A percentile compares a stretch with the other conserved stretches of the same genome.
Evolutionary conservation across 129 eudicot species (phyloP).

Genomic region (Helianthus tuberosus): DNA sequence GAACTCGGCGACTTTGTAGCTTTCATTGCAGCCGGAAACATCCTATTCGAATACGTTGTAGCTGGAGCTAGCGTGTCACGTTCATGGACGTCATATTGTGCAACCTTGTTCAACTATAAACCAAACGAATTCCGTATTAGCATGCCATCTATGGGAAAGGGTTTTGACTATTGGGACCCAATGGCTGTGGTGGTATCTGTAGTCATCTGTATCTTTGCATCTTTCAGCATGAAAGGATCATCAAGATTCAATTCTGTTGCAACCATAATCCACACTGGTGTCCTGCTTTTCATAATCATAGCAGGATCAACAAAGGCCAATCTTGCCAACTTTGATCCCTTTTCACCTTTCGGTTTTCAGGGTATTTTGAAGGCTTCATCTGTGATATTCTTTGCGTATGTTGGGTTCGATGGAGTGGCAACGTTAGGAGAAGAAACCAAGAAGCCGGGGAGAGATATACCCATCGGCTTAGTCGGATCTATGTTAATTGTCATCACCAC

Average conservation of each 20-base stretch:
- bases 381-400: constrained; percentile 71
- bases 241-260: constrained; percentile 62
- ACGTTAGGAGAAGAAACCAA: constrained; percentile 78
- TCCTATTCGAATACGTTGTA: constrained; percentile 64
- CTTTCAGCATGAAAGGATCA: constrained; percentile 62
- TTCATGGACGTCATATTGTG: constrained; percentile 78
- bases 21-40: constrained; percentile 77
- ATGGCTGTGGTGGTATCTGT: constrained; percentile 43
- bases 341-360: too few relatives aligned
- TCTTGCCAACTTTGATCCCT: background rate
- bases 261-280: constrained; percentile 46
- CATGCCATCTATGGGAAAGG: constrained; percentile 39
- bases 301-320: constrained; percentile 57
- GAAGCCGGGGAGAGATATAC: constrained; percentile 66
- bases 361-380: constrained; percentile 50
- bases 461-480: constrained; percentile 76
- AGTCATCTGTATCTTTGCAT: constrained; percentile 46
- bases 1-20: constrained; percentile 87
- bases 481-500: constrained; percentile 56
- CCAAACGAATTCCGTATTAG: constrained; percentile 58
- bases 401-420: constrained; percentile 80
- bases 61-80: constrained; percentile 76
- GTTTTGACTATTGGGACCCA: constrained; percentile 67
- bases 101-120: constrained; percentile 60
- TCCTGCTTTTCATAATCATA: constrained; percentile 54